These are phyloP conservation scores for Fusarium continuum DNA, from an alignment of 2,329 filamentous ascomycete species.

Conservation along the genomic window DNA sequence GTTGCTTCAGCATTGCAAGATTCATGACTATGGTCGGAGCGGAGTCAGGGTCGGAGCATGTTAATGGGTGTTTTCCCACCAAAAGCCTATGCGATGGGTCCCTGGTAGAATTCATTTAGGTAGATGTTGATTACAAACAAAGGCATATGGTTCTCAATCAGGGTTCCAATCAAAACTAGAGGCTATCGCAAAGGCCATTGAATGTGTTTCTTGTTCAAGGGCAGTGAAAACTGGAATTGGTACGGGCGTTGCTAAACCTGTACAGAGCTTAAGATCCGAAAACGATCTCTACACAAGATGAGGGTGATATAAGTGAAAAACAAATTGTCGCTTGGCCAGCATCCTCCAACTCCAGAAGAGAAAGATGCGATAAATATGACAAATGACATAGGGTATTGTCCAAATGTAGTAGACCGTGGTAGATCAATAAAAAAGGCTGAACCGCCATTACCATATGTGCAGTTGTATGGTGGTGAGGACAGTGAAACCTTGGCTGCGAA, in stretches of 20 bases:
- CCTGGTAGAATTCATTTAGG: constrained; percentile 45
- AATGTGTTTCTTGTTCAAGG: neutral
- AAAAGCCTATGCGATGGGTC: constrained; percentile 45
- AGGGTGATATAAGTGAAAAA: constrained; percentile 13
- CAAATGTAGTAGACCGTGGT: constrained; percentile 26
- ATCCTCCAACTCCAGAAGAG: constrained; percentile 27
- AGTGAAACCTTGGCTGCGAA: neutral
- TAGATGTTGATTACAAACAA: constrained; percentile 43
- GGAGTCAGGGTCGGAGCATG: constrained; percentile 47
- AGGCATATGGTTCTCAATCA: constrained; percentile 32
- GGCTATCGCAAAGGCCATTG: neutral
- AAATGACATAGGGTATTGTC: constrained; percentile 44
- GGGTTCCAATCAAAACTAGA: neutral
- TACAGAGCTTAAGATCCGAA: constrained; percentile 1
- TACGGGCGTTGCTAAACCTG: neutral
- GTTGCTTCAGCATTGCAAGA: constrained; percentile 38
- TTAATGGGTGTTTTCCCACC: constrained; percentile 47
- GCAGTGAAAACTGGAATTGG: constrained; percentile 8
- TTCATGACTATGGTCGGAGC: constrained; percentile 44
- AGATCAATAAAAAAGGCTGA: constrained; percentile 4
- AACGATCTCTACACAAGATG: constrained; percentile 4
- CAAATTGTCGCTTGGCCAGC: constrained; percentile 29
- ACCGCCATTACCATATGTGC: constrained; percentile 3
- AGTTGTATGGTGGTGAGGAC: neutral
- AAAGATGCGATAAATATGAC: constrained; percentile 2